Evolutionary conservation across 129 eudicot species (phyloP).

Genomic region (Arctium minus): DNA sequence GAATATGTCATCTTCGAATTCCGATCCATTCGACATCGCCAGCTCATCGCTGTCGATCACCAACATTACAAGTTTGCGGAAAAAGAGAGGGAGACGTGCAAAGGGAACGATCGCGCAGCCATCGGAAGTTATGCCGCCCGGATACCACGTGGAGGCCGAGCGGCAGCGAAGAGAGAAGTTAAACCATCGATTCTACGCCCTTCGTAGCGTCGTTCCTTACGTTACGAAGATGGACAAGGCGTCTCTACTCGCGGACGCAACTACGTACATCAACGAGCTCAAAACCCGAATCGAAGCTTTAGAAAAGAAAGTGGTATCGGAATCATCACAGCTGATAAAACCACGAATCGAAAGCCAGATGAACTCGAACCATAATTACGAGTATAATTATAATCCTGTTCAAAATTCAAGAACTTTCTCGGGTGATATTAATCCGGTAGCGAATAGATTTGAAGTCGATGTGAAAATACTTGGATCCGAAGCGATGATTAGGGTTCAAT

Average conservation of each 20-base stretch:
- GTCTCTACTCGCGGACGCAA: slow-evolving; percentile 52
- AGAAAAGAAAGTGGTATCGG: slow-evolving; percentile 17
- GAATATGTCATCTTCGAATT: slow-evolving; percentile 23
- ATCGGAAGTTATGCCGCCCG: not conserved
- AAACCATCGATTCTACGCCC: slow-evolving; percentile 51
- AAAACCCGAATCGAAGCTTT: slow-evolving; percentile 31
- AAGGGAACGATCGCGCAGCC: slow-evolving; percentile 16
- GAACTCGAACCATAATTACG: not conserved
- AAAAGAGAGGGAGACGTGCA: slow-evolving; percentile 34
- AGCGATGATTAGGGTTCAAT: slow-evolving; percentile 48
- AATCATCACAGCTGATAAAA: not conserved
- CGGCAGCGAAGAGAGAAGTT: slow-evolving; percentile 58
- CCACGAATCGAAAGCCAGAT: slow-evolving; percentile 15
- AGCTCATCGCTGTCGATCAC: slow-evolving; percentile 17
- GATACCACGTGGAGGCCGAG: slow-evolving; percentile 53
- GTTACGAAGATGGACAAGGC: slow-evolving; percentile 74
- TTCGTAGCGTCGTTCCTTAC: slow-evolving; percentile 52
- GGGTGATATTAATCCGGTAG: not conserved
- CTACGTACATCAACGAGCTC: slow-evolving; percentile 55
- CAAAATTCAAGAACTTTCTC: not conserved
- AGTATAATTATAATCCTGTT: not conserved
- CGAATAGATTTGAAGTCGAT: slow-evolving; percentile 31
- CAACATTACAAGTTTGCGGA: not conserved
- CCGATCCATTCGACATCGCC: slow-evolving; percentile 21
- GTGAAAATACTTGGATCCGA: slow-evolving; percentile 47